Percentiles rank a stretch among this genome's conserved stretches.
phyloP scores from a whole-genome alignment of 345 rosid genomes.

The Boechera retrofracta region DNA sequence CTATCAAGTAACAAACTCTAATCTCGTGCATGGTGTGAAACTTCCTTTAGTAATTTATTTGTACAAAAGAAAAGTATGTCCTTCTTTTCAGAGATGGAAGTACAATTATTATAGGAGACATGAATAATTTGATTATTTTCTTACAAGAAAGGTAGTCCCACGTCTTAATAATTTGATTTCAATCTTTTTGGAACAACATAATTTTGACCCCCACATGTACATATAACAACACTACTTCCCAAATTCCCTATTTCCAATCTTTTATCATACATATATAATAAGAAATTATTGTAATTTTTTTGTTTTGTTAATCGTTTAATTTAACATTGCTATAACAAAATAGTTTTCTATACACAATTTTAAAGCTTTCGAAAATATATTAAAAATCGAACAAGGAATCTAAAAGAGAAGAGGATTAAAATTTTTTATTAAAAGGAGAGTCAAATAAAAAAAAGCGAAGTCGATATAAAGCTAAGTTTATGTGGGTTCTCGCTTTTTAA shows the following conservation, averaged over 20 bases:
- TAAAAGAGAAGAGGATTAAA: conserved; percentile 18
- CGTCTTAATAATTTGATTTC: conserved; percentile 36
- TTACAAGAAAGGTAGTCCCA: conserved; percentile 38
- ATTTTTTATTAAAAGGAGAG: conserved; percentile 6
- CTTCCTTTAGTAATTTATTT: neutral
- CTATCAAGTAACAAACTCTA: neutral
- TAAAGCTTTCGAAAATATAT: neutral
- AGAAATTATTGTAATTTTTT: neutral
- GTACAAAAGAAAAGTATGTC: conserved; percentile 25
- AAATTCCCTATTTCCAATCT: neutral
- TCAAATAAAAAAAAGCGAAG: conserved; percentile 23
- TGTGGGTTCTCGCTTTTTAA: conserved; percentile 1
- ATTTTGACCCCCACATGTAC: conserved; percentile 39
- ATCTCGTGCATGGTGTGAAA: neutral
- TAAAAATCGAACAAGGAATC: conserved; percentile 2
- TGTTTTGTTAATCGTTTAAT: neutral
- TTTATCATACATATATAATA: neutral
- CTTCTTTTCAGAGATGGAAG: conserved; percentile 43
- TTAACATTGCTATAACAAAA: neutral
- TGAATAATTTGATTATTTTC: conserved; percentile 26
- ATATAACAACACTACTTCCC: neutral
- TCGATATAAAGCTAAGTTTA: conserved; percentile 15
- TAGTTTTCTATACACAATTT: neutral
- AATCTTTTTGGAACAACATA: conserved; percentile 36
- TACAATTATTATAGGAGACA: conserved; percentile 37